Evolutionary conservation across 2,329 filamentous ascomycete genomes (phyloP).

Genomic region (Exophiala mesophila): DNA sequence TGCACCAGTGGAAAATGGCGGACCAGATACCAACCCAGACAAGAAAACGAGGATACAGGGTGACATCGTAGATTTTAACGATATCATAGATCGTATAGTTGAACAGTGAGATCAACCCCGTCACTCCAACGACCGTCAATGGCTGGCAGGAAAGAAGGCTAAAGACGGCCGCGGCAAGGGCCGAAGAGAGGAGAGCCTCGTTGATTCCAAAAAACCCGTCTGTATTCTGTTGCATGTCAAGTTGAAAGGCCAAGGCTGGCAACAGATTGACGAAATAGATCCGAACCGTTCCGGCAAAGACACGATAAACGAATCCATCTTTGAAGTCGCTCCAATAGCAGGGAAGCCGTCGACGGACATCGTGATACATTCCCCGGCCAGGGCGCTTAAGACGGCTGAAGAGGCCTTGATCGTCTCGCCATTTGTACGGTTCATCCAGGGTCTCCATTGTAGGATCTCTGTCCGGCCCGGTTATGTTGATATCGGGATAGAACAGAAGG

Average conservation of each 20-base stretch:
- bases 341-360: slow-evolving; percentile 48
- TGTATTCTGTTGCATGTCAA: slow-evolving; percentile 55
- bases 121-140: slow-evolving; percentile 54
- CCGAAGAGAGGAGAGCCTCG: slow-evolving; percentile 52
- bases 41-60: slow-evolving; percentile 51
- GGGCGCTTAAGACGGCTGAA: slow-evolving; percentile 37
- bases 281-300: slow-evolving; percentile 50
- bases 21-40: slow-evolving; percentile 55
- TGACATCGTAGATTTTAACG: slow-evolving; percentile 44
- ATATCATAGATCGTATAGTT: slow-evolving; percentile 59
- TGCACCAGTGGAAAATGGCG: slow-evolving; percentile 54
- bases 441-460: no score
- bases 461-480: no score
- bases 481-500: no score
- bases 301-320: slow-evolving; percentile 53
- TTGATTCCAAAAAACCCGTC: slow-evolving; percentile 54
- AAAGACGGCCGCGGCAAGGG: slow-evolving; percentile 52
- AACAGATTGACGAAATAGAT: slow-evolving; percentile 57
- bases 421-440: slow-evolving; percentile 35
- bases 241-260: slow-evolving; percentile 54
- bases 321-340: slow-evolving; percentile 54
- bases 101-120: slow-evolving; percentile 52
- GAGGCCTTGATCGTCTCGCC: slow-evolving; percentile 38
- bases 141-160: slow-evolving; percentile 50
- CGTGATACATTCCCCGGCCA: slow-evolving; percentile 51